Base-by-base conservation (phyloP, 371 early-diverging fungal species). In the Apophysomyces trapeziformis region DNA sequence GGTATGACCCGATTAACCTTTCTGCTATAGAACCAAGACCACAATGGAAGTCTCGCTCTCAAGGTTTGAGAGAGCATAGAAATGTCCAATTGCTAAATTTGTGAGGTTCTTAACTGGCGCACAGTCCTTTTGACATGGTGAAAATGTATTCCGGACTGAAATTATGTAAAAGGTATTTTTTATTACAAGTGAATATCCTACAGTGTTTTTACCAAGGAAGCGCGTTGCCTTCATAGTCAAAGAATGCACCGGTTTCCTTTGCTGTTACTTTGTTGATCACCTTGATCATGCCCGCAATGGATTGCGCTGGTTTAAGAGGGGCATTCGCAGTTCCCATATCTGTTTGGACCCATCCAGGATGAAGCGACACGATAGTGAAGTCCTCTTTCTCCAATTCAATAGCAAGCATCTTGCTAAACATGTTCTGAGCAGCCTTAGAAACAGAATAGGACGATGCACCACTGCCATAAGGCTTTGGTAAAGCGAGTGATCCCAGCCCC, bases 261-360 rank as follows among this genome's bases (percentile, higher is more conserved):
- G 12, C n/a, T 38, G 67, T 65, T 1, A 54, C 18, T 7, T 57
- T 69, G 13, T 78, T 68, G 58, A 75, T 38, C 21, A 63, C 69
- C 0, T 57, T 26, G 6, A 78, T 7, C 66, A 73, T 73, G 8
- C 78, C 71, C 6, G 43, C n/a, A 35, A 78, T 63, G 7, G 78
- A 78, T 38, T 69, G 60, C 5, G 60, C 44, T 11, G 75, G 43
- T 1, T 61, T 62, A 13, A 78, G 14, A 36, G 54, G 61, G 2
- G 75, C 78, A 7, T 58, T 18, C 0, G 14, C 2, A 9, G 71
- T 72, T 14, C 75, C 78, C 75, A 78, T 78, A 37, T 73, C 73
- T 3, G 78, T 78, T 32, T 73, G 69, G 1, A 73, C 75, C 75
- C 75, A 75, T 1, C 78, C 78, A 57, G 78, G 78, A 50, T 78